Conservation (phyloP, 176 grass and related monocot genomes). For the Pontederia crassipes region DNA sequence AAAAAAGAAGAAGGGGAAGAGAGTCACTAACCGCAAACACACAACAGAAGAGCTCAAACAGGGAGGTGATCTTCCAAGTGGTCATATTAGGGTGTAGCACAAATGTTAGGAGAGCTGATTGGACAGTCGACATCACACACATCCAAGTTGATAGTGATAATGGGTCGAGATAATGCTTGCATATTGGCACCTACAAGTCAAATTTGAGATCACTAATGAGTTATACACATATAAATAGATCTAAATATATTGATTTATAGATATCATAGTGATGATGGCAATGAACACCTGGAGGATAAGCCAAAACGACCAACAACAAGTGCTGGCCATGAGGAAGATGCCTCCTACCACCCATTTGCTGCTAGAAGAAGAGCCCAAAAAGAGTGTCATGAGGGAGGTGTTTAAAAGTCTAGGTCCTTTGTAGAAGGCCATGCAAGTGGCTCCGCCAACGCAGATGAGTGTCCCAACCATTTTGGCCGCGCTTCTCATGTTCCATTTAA, state of each 20-base stretch:
- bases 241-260: too few species aligned
- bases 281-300: conserved; percentile 42
- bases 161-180: conserved; percentile 42
- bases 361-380: background rate
- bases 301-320: conserved; percentile 45
- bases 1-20: too few species aligned
- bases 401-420: conserved; percentile 44
- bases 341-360: conserved; percentile 36
- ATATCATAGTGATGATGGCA: too few species aligned
- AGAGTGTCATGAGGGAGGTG: background rate
- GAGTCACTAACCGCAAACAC: conserved; percentile 33
- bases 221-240: too few species aligned
- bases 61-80: conserved; percentile 42
- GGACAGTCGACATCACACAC: conserved; percentile 56
- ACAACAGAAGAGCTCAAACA: conserved; percentile 47
- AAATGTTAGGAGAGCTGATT: conserved; percentile 34
- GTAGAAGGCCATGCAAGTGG: conserved; percentile 48
- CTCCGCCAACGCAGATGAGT: conserved; percentile 41
- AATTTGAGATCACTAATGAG: too few species aligned
- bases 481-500: conserved; percentile 30
- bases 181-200: conserved; percentile 35
- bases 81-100: conserved; percentile 26
- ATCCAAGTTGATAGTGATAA: conserved; percentile 53
- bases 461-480: conserved; percentile 46
- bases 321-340: conserved; percentile 35